Conservation (phyloP, 345 rosid genomes). For the Abelmoschus esculentus region DNA sequence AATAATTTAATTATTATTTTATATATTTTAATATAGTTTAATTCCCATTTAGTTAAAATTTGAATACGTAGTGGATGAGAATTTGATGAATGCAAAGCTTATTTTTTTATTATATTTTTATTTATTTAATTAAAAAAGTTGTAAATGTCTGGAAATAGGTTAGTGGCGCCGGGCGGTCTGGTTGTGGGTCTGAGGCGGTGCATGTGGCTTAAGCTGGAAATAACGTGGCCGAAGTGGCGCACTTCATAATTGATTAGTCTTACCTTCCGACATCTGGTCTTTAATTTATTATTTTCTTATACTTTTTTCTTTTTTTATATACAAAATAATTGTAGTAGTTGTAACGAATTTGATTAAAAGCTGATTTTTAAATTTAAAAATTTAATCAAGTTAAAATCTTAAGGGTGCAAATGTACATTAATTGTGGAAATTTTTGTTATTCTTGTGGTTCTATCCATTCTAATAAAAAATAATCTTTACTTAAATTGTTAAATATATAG, state of each 20-base stretch:
- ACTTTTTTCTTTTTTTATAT: too few relatives aligned
- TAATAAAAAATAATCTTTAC: too few relatives aligned
- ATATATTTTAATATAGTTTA: too few relatives aligned
- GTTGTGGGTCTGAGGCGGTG: background rate
- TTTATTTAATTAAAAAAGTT: background rate
- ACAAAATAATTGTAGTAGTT: background rate
- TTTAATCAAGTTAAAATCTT: too few relatives aligned
- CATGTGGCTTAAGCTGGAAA: background rate
- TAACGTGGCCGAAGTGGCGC: background rate
- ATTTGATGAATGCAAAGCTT: background rate
- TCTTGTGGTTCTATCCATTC: too few relatives aligned
- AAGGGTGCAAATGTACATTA: too few relatives aligned
- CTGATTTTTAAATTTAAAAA: too few relatives aligned
- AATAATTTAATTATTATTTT: too few relatives aligned
- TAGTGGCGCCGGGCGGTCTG: background rate
- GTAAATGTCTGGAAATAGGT: background rate
- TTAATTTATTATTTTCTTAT: too few relatives aligned
- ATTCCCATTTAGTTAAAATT: background rate
- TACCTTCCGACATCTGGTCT: background rate
- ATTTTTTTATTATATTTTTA: background rate
- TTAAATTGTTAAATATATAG: too few relatives aligned
- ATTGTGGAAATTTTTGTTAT: too few relatives aligned
- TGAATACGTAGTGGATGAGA: background rate
- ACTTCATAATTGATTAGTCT: background rate
- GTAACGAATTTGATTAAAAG: too few relatives aligned